A percentile compares a stretch with the other conserved stretches of the same genome.
These are phyloP conservation scores for Triticum monococcum DNA, from an alignment of 176 grass and related monocot genomes.

Conservation along the genomic window DNA sequence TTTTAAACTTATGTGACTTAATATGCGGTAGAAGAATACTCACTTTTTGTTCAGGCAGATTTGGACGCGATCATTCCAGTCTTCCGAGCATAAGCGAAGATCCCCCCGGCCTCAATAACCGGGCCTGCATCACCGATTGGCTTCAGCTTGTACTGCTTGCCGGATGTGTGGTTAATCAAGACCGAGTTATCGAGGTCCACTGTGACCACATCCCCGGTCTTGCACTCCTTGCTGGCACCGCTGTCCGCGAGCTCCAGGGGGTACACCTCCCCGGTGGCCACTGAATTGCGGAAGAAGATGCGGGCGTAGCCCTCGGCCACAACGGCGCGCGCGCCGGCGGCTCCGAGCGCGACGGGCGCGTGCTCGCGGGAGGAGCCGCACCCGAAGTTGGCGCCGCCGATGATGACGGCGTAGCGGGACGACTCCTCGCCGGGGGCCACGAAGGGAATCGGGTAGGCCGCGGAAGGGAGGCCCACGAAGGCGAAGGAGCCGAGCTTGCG, in stretches of 20 bases:
- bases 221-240: conserved; percentile 69
- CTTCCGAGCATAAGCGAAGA: conserved; percentile 92
- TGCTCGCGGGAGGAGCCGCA: conserved; percentile 97
- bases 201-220: conserved; percentile 75
- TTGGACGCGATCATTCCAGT: conserved; percentile 82
- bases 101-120: conserved; percentile 87
- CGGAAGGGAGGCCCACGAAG: conserved; percentile 63
- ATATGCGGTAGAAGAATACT: not conserved
- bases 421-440: conserved; percentile 47
- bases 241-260: conserved; percentile 59
- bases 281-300: conserved; percentile 92
- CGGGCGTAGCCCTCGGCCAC: conserved; percentile 78
- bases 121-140: conserved; percentile 95
- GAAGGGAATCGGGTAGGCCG: conserved; percentile 60
- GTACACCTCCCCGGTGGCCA: conserved; percentile 92
- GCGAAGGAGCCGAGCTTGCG: conserved; percentile 86
- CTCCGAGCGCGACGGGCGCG: conserved; percentile 89
- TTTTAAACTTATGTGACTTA: not conserved
- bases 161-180: conserved; percentile 79
- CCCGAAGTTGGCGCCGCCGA: conserved; percentile 84
- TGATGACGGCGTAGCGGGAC: conserved; percentile 53
- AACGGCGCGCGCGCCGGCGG: conserved; percentile 60
- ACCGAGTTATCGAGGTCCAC: conserved; percentile 63
- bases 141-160: conserved; percentile 91
- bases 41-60: conserved; percentile 46